phyloP scores from a whole-genome alignment of 2,329 filamentous ascomycete species.

The Cladorrhinum sp. region DNA sequence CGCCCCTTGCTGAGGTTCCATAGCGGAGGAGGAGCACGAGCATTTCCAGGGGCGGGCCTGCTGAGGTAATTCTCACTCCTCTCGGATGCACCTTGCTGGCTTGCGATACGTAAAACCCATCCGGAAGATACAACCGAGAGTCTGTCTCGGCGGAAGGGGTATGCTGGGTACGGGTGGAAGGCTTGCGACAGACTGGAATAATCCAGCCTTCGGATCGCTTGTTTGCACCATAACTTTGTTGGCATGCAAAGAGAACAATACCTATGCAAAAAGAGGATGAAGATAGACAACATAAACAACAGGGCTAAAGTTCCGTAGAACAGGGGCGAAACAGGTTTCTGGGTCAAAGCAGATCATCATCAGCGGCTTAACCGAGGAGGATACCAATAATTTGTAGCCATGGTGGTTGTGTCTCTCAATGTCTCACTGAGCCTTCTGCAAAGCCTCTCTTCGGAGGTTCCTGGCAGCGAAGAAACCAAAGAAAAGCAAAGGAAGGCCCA shows the following conservation, averaged over 20 bases:
- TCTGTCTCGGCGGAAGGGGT: neutral
- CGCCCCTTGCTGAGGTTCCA: neutral
- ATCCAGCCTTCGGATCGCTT: neutral
- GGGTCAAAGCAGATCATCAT: neutral
- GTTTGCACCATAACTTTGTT: neutral
- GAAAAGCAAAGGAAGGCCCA: neutral
- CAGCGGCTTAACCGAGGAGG: too few relatives aligned
- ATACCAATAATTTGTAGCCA: neutral
- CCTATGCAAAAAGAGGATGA: neutral
- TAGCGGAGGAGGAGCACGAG: neutral
- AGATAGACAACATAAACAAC: neutral
- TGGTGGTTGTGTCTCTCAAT: too few relatives aligned
- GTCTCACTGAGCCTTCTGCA: too few relatives aligned
- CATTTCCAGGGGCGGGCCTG: slow-evolving; percentile 5
- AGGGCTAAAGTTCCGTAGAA: neutral
- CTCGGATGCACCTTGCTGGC: neutral
- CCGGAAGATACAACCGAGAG: neutral
- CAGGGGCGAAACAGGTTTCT: neutral
- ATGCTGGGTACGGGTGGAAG: neutral
- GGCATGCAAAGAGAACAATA: too few relatives aligned
- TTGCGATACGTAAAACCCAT: neutral
- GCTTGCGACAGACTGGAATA: neutral
- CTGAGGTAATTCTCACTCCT: slow-evolving; percentile 6
- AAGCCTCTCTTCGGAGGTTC: neutral
- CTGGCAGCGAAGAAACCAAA: neutral